Evolutionary conservation across 108 stramenopile species (phyloP), one percentile per base, ranked within the genome.

Genomic region (Fragilariopsis cylindrus): DNA sequence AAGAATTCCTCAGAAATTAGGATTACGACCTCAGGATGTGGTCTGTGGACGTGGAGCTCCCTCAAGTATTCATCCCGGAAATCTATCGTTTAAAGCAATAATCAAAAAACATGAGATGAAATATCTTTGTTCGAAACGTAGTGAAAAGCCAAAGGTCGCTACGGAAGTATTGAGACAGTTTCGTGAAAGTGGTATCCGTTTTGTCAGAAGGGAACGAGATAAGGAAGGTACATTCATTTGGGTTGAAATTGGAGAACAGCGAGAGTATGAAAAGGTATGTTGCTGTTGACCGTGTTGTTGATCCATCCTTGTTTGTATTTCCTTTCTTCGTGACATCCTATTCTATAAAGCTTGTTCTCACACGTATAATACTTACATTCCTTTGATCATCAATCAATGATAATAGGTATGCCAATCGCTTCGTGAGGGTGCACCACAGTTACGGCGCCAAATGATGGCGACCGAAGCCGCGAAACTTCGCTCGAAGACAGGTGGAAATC

Each of bases 41-140:
- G 75, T 92, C 45, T 88, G 88, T 57, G 91, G 91, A 48, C 82
- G 92, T 40, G 92, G 92, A 12, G 88, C 87, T 30, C 84, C 82
- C 40, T 86, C 86, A 5, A 87, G 85, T 74, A 83, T 80, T 56
- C 89, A 90, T 65, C 74, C 87, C 5, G 92, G 92, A 1, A 92
- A 92, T 72, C 77, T 85, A 69, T 65, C 58, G 11, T 92, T 86
- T 70, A 84, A 87, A 39, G 64, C 80, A 8, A 65, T 92, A 1
- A 85, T 92, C 48, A 80, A 82, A 52, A 54, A 84, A 55, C 73
- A 85, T 12, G 85, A 88, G 63, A 52, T 80, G 39, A 48, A 72
- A 50, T 84, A 84, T 57, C 16, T 84, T 5, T 73, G 69, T 41
- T 53, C 76, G 47, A 80, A 76, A 60, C 79, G 84, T 3, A 73